Percentiles rank a stretch among this genome's conserved stretches.
Evolutionary conservation across 2,329 filamentous ascomycete genomes (phyloP).

Genomic region (Phyllosticta citribraziliensis): DNA sequence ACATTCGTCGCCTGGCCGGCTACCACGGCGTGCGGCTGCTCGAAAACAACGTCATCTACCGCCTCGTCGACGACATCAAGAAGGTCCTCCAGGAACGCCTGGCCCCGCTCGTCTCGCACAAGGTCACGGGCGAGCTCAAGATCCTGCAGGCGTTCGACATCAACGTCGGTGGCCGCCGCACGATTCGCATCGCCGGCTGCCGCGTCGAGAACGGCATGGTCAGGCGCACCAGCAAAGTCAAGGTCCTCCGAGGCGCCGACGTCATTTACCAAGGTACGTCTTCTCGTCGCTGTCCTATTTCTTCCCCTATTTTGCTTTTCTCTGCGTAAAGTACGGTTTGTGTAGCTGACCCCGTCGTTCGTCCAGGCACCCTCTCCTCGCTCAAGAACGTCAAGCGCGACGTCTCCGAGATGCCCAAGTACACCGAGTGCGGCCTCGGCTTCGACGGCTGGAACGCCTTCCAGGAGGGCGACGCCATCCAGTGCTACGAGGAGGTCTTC

Average conservation of each 20-base stretch:
- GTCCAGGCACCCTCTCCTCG: constrained; percentile 61
- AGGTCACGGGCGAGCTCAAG: constrained; percentile 80
- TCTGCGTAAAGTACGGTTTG: background rate
- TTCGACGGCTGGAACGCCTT: constrained; percentile 75
- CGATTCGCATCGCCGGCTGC: constrained; percentile 73
- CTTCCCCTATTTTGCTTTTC: constrained; percentile 1
- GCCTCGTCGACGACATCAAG: constrained; percentile 63
- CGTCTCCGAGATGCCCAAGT: constrained; percentile 79
- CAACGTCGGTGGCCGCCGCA: constrained; percentile 60
- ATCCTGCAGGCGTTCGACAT: constrained; percentile 77
- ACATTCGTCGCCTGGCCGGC: constrained; percentile 61
- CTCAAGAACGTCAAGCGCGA: constrained; percentile 93
- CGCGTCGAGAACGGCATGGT: constrained; percentile 76
- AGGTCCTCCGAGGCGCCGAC: constrained; percentile 59
- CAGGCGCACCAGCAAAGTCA: constrained; percentile 52
- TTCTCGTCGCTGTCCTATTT: background rate
- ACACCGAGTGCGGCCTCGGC: constrained; percentile 83
- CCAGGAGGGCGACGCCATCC: constrained; percentile 71
- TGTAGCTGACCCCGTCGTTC: background rate
- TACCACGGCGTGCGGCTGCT: constrained; percentile 64
- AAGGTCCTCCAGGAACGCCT: constrained; percentile 59
- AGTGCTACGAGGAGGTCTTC: constrained; percentile 70
- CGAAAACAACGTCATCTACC: constrained; percentile 80
- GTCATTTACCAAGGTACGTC: constrained; percentile 72
- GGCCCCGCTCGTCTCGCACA: constrained; percentile 53